Conservation (phyloP, 495 filamentous ascomycete genomes). For the Geoglossum glabrum region DNA sequence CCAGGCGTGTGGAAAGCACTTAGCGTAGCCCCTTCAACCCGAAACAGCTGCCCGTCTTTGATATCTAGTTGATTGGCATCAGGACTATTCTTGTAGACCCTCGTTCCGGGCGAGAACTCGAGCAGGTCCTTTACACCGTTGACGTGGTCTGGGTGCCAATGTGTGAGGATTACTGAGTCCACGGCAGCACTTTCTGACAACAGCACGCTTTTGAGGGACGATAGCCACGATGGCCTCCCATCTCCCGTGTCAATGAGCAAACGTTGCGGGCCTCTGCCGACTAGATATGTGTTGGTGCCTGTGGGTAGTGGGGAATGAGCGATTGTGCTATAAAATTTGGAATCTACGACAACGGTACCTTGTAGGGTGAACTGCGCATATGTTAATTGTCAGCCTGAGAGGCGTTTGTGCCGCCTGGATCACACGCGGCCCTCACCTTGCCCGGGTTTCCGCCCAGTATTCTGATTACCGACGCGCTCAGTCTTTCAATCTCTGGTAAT, state of each 20-base stretch:
- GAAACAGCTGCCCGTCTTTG: conserved; percentile 49
- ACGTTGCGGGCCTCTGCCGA: conserved; percentile 47
- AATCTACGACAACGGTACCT: conserved; percentile 12
- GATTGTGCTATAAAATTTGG: background rate
- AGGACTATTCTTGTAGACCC: conserved; percentile 29
- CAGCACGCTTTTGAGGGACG: conserved; percentile 39
- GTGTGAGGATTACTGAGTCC: conserved; percentile 50
- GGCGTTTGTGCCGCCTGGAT: background rate
- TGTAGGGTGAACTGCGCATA: conserved; percentile 26
- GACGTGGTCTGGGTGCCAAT: conserved; percentile 79
- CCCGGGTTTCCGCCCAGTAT: conserved; percentile 67
- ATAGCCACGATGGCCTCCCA: conserved; percentile 34
- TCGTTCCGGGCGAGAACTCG: conserved; percentile 28
- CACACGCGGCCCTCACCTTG: conserved; percentile 30
- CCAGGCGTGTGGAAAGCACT: conserved; percentile 62
- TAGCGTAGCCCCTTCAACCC: conserved; percentile 55
- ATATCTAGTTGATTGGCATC: conserved; percentile 28
- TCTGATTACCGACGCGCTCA: conserved; percentile 46
- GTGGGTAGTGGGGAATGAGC: conserved; percentile 7
- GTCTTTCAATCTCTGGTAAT: conserved; percentile 43
- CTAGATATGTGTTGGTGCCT: conserved; percentile 76
- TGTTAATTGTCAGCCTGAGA: background rate
- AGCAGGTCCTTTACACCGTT: conserved; percentile 51
- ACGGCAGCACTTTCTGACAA: conserved; percentile 43
- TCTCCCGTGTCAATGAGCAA: conserved; percentile 69